These are phyloP conservation scores for Brasilioporus rufonigricans DNA, from an alignment of 768 basidiomycete genomes.

Conservation along the genomic window DNA sequence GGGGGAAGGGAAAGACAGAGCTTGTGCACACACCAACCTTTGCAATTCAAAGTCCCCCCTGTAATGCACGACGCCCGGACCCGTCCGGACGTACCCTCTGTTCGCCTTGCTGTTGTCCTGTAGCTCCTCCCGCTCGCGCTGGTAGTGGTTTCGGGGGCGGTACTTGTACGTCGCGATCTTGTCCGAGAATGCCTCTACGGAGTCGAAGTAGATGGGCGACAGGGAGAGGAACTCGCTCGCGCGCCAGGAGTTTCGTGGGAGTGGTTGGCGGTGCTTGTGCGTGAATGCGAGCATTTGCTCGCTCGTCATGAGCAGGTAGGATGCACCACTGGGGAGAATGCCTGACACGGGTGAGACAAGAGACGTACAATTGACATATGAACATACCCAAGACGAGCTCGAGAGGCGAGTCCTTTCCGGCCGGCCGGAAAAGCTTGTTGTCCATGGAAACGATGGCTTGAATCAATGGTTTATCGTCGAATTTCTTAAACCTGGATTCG, in stretches of 20 bases:
- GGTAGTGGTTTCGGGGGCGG: conserved; percentile 35
- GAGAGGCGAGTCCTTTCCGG: conserved; percentile 26
- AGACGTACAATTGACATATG: background rate
- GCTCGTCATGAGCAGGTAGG: conserved; percentile 42
- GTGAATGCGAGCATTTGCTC: conserved; percentile 31
- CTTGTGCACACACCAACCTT: conserved; percentile 18
- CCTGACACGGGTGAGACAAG: conserved; percentile 29
- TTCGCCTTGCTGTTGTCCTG: conserved; percentile 45
- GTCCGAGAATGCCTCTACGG: conserved; percentile 30
- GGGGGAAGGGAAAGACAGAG: background rate
- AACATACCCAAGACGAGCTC: conserved; percentile 45
- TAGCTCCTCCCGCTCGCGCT: conserved; percentile 8
- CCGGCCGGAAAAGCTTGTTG: conserved; percentile 32
- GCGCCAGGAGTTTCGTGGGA: conserved; percentile 13
- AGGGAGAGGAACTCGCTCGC: conserved; percentile 40
- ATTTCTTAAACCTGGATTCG: conserved; percentile 26
- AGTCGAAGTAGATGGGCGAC: conserved; percentile 46
- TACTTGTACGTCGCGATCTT: conserved; percentile 41
- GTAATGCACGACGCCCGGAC: conserved; percentile 19
- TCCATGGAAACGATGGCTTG: conserved; percentile 8
- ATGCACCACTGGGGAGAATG: conserved; percentile 41
- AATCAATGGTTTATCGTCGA: conserved; percentile 37
- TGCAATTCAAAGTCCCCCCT: conserved; percentile 50
- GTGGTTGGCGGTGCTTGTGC: conserved; percentile 11
- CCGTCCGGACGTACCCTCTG: conserved; percentile 29